Evolutionary conservation across 148 eudicot species (phyloP).

Genomic region (Chenopodium berlandieri): DNA sequence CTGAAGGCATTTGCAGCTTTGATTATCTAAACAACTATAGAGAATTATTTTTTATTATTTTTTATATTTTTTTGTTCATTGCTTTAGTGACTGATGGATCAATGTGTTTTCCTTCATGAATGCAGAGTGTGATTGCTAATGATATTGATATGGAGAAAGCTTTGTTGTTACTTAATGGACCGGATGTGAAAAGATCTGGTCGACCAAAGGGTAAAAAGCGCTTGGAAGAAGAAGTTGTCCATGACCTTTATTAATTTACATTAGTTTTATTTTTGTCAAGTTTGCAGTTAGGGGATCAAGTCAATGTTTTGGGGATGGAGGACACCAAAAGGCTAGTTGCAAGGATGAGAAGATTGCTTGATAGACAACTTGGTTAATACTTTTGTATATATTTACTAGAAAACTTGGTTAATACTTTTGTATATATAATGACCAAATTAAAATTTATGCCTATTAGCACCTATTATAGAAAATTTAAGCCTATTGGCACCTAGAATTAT

Average conservation of each 20-base stretch:
- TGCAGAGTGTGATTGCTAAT: conserved; percentile 52
- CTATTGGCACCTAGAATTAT: too few species aligned
- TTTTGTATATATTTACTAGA: too few species aligned
- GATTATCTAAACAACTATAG: not conserved
- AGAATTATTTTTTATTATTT: not conserved
- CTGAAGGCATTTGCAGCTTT: not conserved
- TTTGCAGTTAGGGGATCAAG: too few species aligned
- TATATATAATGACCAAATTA: too few species aligned
- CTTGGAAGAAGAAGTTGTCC: conserved; percentile 40
- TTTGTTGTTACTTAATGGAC: conserved; percentile 48
- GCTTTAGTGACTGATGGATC: not conserved
- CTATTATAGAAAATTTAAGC: too few species aligned
- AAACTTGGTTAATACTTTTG: too few species aligned
- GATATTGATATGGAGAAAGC: conserved; percentile 68
- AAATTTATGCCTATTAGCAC: too few species aligned
- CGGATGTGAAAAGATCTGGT: conserved; percentile 53
- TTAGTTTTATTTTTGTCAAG: too few species aligned
- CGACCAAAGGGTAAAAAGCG: conserved; percentile 56
- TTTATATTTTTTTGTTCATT: not conserved
- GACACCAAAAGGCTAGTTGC: too few species aligned
- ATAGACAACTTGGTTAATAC: too few species aligned
- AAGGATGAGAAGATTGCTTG: too few species aligned
- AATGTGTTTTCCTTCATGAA: not conserved
- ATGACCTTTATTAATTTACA: conserved; percentile 27
- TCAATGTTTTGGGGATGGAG: too few species aligned